These are phyloP conservation scores for Graphilbum fragrans DNA, from an alignment of 2,329 filamentous ascomycete genomes.

Conservation along the genomic window DNA sequence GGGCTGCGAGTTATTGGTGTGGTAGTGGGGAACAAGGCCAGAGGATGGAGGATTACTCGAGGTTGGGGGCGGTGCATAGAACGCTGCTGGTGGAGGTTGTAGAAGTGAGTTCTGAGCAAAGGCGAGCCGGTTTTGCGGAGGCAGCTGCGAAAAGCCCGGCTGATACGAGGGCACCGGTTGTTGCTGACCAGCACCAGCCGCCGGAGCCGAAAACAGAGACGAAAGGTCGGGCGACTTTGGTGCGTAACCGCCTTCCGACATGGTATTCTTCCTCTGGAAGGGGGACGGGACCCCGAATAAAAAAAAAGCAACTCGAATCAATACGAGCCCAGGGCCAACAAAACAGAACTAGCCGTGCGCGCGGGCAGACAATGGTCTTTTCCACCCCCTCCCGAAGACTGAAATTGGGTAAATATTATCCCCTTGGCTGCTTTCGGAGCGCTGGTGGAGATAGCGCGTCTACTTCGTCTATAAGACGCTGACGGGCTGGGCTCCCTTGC, in stretches of 20 bases:
- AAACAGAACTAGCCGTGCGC: not conserved
- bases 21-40: not conserved
- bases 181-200: conserved; percentile 16
- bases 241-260: conserved; percentile 40
- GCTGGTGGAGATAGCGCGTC: too few species aligned
- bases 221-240: conserved; percentile 49
- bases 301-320: not conserved
- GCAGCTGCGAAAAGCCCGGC: conserved; percentile 19
- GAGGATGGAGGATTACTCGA: not conserved
- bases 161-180: conserved; percentile 15
- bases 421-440: too few species aligned
- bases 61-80: conserved; percentile 9
- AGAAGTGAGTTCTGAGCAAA: conserved; percentile 5
- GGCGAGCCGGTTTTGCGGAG: conserved; percentile 12
- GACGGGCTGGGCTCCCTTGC: too few species aligned
- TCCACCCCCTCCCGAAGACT: too few species aligned
- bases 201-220: conserved; percentile 33
- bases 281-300: not conserved
- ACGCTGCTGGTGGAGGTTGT: conserved; percentile 11
- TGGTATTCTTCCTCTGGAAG: conserved; percentile 23
- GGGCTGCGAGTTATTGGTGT: not conserved
- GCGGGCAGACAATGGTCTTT: not conserved
- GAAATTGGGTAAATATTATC: too few species aligned
- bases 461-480: too few species aligned
- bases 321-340: not conserved